Percentiles rank a stretch among this genome's conserved stretches.
Evolutionary conservation across 129 eudicot genomes (phyloP).

Genomic region (Ambrosia artemisiifolia): DNA sequence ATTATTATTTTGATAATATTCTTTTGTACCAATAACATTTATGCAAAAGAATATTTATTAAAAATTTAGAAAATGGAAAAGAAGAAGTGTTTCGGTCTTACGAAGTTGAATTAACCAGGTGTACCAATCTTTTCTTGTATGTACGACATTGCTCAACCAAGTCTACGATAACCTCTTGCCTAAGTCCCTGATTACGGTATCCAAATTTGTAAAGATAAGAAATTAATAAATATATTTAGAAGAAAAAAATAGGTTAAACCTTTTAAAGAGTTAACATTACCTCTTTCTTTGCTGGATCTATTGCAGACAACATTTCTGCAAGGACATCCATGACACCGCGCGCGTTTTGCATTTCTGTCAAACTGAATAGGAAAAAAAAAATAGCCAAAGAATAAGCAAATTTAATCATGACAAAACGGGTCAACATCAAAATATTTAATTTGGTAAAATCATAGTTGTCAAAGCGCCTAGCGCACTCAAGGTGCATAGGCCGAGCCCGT

Average conservation of each 20-base stretch:
- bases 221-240: not conserved
- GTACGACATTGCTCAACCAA: conserved; percentile 94
- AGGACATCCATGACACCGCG: conserved; percentile 97
- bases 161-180: conserved; percentile 87
- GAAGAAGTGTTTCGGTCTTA: conserved; percentile 36
- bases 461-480: too few species aligned
- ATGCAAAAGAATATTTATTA: not conserved
- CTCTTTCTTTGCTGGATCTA: conserved; percentile 81
- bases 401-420: not conserved
- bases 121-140: conserved; percentile 91
- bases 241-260: not conserved
- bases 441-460: too few species aligned
- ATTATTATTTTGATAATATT: not conserved
- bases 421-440: not conserved
- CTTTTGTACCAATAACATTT: not conserved
- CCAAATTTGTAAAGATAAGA: not conserved
- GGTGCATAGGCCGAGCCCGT: too few species aligned
- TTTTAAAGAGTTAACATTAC: conserved; percentile 28
- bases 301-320: conserved; percentile 86
- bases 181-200: conserved; percentile 53
- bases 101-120: conserved; percentile 97
- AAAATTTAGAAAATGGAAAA: too few species aligned
- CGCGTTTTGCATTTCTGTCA: conserved; percentile 94
- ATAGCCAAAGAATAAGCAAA: not conserved
- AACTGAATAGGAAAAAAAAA: conserved; percentile 38